Evolutionary conservation across 768 basidiomycete species (phyloP), one percentile per base, ranked within the genome.

Genomic region (Kwoniella pini): DNA sequence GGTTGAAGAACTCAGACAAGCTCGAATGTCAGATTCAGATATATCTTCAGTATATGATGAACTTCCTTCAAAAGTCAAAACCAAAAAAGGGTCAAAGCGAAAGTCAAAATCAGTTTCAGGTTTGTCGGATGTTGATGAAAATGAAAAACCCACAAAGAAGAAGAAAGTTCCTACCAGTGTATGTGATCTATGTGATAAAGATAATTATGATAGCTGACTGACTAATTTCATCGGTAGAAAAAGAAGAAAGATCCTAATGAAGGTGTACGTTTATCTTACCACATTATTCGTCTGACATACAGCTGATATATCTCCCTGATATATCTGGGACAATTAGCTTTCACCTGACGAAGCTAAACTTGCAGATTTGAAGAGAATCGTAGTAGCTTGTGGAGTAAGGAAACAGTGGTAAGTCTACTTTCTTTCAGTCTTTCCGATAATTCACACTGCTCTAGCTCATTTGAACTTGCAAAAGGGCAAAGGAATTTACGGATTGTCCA

Each of bases 321-420:
- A 22, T 46, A 13, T 12, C 1, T 4, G 13, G 12, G 6, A 22
- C 31, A 10, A 9, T 10, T 51, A 71, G 72, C 63, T 74, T 5
- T 57, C 68, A 15, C 64, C 57, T 7, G 72, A 71, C 21, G 72
- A 74, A 51, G 64, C 66, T 2, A 67, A 53, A 42, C 57, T 75
- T 4, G 70, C 66, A 10, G 71, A 75, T 56, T 58, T 77, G 19
- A 77, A 77, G 46, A 49, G 65, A 33, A 68, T 75, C 4, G 71
- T 77, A 1, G 53, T 61, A 15, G 75, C 73, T 3, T 77, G 75
- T 56, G 75, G 75, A 19, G 64, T 73, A 2, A 27, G 73, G 30
- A 77, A 77, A 53, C 67, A 71, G 43, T 77, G 75, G 75, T 75
- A 15, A 38, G 70, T 26, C 43, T 26, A 21, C n/a, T n/a, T n/a